Evolutionary conservation across 345 rosid genomes (phyloP).

Genomic region (Salix exigua): DNA sequence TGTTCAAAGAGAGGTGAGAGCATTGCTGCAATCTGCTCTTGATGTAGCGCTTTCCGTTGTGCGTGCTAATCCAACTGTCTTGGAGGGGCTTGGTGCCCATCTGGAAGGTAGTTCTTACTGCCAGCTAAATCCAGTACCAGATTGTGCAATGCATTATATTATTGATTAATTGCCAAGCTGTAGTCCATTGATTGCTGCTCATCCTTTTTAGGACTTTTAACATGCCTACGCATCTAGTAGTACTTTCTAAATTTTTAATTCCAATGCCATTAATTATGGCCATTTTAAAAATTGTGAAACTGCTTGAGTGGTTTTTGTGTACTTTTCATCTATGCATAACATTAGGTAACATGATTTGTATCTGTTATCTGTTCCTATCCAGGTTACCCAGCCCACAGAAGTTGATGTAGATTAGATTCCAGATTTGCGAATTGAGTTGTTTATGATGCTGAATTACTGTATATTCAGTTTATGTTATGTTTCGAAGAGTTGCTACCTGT

Average conservation of each 20-base stretch:
- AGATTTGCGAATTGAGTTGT: background rate
- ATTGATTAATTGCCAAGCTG: background rate
- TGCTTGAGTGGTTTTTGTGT: background rate
- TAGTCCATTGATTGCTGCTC: background rate
- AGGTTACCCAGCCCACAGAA: background rate
- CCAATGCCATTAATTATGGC: background rate
- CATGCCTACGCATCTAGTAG: background rate
- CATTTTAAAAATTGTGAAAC: background rate
- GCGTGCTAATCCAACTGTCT: conserved; percentile 76
- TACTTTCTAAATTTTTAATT: background rate
- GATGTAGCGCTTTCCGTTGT: conserved; percentile 67
- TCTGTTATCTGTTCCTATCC: background rate
- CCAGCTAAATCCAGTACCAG: background rate
- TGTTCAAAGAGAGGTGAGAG: conserved; percentile 82
- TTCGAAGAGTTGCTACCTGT: background rate
- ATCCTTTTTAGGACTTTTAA: background rate
- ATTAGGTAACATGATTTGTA: background rate
- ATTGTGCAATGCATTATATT: background rate
- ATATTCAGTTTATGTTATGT: background rate
- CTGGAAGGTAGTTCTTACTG: conserved; percentile 62
- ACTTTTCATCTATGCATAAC: background rate
- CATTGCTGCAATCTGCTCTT: conserved; percentile 69
- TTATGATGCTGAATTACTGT: background rate
- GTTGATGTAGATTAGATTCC: background rate
- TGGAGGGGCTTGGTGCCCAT: conserved; percentile 92